phyloP scores from a whole-genome alignment of 108 stramenopile genomes.

The Pseudonitzschia pungens region DNA sequence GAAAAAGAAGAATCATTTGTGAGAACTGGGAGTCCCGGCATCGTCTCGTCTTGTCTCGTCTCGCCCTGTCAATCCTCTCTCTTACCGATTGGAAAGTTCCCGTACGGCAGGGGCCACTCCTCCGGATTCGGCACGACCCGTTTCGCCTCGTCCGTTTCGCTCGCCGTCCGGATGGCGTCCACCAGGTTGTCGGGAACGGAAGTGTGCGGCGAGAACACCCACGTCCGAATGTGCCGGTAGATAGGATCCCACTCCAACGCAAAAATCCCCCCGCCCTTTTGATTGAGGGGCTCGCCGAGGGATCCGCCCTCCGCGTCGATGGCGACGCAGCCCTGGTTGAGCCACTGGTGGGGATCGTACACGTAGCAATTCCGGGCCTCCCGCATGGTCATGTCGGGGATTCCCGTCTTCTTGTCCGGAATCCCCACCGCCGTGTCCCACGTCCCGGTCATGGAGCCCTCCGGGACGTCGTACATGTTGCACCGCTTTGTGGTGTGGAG shows the following conservation, averaged over 20 bases:
- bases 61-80: not conserved
- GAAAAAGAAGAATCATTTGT: not conserved
- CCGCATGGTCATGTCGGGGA: conserved; percentile 46
- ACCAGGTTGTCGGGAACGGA: conserved; percentile 72
- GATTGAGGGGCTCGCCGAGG: conserved; percentile 77
- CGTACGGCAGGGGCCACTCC: conserved; percentile 84
- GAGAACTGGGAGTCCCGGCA: too few species aligned
- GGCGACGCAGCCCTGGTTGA: conserved; percentile 92
- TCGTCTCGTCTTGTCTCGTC: too few species aligned
- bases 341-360: conserved; percentile 91
- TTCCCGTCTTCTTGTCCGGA: conserved; percentile 67
- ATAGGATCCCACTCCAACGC: conserved; percentile 88
- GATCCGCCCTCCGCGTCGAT: conserved; percentile 63
- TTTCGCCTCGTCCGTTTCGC: conserved; percentile 26
- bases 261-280: conserved; percentile 85
- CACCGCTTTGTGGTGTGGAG: conserved; percentile 74
- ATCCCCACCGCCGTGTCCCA: conserved; percentile 88
- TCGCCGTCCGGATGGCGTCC: conserved; percentile 61
- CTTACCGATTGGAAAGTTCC: conserved; percentile 76
- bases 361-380: conserved; percentile 79
- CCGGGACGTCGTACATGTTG: conserved; percentile 80
- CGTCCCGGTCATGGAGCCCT: conserved; percentile 65
- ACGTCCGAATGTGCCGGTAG: conserved; percentile 79
- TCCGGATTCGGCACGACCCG: conserved; percentile 79
- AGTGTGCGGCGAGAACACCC: conserved; percentile 84